Evolutionary conservation across 169 alveolate species (phyloP), one percentile per base, ranked within the genome.

Genomic region (Plasmodium coatneyi): DNA sequence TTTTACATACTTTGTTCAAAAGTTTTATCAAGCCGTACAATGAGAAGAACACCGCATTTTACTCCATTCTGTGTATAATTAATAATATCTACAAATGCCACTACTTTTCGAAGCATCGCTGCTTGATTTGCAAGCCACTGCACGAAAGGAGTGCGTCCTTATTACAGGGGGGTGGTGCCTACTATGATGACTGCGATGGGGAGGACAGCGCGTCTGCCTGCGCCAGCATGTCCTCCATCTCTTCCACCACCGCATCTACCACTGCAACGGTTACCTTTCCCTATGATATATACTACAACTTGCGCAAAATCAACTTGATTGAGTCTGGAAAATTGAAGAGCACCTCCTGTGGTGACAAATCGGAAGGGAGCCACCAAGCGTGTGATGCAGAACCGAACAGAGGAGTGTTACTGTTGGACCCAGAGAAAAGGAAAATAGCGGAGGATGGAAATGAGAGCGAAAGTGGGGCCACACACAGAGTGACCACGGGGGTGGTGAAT

Each of bases 61-160:
- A 87, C 56, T 76, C 93, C 30, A 87, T 87, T 60, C 19, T 87
- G 46, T 87, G 93, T 79, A 72, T 87, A 54, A 87, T 87, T 79
- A 87, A 87, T 87, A 87, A 87, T 43, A 87, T 87, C 49, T 87
- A 87, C 82, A 87, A 87, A 87, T 87, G 93, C 30, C 86, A 39
- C 9, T 87, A 87, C 71, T 87, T 87, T 56, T 54, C 71, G 34
- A 70, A 87, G 52, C 93, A 87, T 36, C 93, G 93, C 14, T 87
- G 93, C 72, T 87, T 87, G 34, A 87, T 87, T 60, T 87, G 93
- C 71, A 87, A 89, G 49, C 66, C 94, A 25, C 36, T 89, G 43
- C 81, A 89, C 32, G 84, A 84, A 41, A 72, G 56, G 30, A 32
- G 30, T 5, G 41, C 83, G 46, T 56, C 71, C 70, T 30, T 74